Percentiles rank a stretch among this genome's conserved stretches.
Conservation (phyloP, 225 moss, liverwort and hornwort species). For the Takakia lepidozioides region DNA sequence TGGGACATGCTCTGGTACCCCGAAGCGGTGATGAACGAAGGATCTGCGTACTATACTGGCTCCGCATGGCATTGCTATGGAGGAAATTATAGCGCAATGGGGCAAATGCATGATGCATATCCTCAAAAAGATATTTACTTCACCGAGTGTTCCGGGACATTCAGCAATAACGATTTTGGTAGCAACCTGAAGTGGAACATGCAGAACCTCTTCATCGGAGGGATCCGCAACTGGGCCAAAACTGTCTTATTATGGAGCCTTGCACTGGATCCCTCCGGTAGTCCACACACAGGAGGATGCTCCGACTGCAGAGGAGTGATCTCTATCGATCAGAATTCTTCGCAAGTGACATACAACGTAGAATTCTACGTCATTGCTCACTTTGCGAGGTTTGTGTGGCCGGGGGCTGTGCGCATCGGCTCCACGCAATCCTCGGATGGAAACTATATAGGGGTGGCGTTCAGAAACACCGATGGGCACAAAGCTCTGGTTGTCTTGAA, state of each 20-base stretch:
- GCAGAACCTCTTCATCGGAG: constrained; percentile 42
- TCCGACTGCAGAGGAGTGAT: constrained; percentile 28
- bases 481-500: constrained; percentile 36
- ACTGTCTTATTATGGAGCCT: constrained; percentile 44
- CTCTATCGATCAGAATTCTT: constrained; percentile 20
- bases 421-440: constrained; percentile 17
- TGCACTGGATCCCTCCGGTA: constrained; percentile 25
- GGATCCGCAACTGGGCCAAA: constrained; percentile 30
- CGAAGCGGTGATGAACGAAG: constrained; percentile 35
- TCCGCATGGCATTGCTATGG: constrained; percentile 46
- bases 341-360: constrained; percentile 16
- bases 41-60: constrained; percentile 24
- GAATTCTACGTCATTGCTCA: constrained; percentile 39
- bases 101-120: constrained; percentile 23
- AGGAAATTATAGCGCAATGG: constrained; percentile 18
- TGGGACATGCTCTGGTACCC: constrained; percentile 31
- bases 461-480: constrained; percentile 16
- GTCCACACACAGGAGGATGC: constrained; percentile 34
- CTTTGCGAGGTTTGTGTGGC: constrained; percentile 38
- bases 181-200: constrained; percentile 28
- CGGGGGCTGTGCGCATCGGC: constrained; percentile 21
- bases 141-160: constrained; percentile 30
- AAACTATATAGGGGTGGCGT: constrained; percentile 27
- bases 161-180: constrained; percentile 16
- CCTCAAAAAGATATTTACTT: constrained; percentile 30